Conservation (phyloP, 2,329 filamentous ascomycete genomes). For the Pseudogymnoascus sp. region DNA sequence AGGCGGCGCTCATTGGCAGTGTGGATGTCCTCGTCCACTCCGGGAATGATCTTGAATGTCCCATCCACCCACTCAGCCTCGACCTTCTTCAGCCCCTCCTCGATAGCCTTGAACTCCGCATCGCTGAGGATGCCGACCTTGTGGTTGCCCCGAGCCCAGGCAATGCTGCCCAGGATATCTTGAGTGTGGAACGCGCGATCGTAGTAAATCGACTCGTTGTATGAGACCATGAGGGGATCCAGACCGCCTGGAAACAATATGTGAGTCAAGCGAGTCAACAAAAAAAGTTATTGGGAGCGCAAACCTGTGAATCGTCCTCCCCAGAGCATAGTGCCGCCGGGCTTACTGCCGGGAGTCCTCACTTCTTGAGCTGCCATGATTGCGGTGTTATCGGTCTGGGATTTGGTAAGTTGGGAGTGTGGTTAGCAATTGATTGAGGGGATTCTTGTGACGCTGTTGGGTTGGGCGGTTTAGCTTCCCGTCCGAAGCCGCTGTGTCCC, state of each 20-base stretch:
- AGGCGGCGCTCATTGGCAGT: constrained; percentile 65
- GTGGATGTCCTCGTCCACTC: constrained; percentile 56
- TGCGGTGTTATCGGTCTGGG: constrained; percentile 12
- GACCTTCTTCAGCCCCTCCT: constrained; percentile 57
- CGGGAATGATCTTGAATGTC: constrained; percentile 44
- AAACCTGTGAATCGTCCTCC: constrained; percentile 54
- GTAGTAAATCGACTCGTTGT: constrained; percentile 75
- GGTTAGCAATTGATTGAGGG: neutral
- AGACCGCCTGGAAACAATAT: constrained; percentile 53
- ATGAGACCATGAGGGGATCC: constrained; percentile 78
- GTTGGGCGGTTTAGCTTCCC: neutral
- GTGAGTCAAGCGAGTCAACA: constrained; percentile 12
- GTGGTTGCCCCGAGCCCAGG: constrained; percentile 72
- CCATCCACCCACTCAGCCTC: constrained; percentile 46
- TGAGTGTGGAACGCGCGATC: constrained; percentile 72
- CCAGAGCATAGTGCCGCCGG: constrained; percentile 45
- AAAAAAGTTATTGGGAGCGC: constrained; percentile 11
- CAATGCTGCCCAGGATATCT: constrained; percentile 73
- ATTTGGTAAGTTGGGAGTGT: neutral
- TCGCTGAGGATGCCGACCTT: constrained; percentile 66
- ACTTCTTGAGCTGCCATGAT: constrained; percentile 23
- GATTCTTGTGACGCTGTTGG: neutral
- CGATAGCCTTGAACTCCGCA: constrained; percentile 67
- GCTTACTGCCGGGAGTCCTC: constrained; percentile 23
- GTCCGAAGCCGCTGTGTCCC: neutral